Base-by-base conservation (phyloP, 306 rosid species). In the Clitoria ternatea region DNA sequence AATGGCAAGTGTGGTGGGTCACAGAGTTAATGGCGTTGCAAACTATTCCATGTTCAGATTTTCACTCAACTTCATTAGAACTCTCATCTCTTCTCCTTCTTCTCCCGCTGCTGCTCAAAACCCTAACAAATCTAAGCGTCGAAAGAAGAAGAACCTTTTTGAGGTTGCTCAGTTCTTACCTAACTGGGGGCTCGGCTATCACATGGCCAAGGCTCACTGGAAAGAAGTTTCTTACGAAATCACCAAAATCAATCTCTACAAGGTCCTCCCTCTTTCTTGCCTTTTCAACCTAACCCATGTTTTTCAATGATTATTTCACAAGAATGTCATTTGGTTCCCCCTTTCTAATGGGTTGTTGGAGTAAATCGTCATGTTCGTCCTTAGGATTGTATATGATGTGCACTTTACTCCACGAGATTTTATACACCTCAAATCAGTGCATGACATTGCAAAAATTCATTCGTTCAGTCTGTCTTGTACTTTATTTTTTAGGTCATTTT, bases 131-230 rank as follows among this genome's bases (percentile, higher is more conserved):
- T 82, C 82, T 23, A 91, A 87, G 79, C 88, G 91, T 78, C 86
- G 80, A 83, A 94, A 91, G 83, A 88, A 87, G 96, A 90, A 91
- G 85, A 94, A 94, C 75, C 81, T 95, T 42, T 91, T 95, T 70
- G 99, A 95, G 78, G 92, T 95, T 36, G 86, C 90, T 64, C 97
- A 89, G 83, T 95, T 89, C 61, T 64, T 95, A 20, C 97, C 99
- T 55, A 87, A 78, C 53, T 95, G 97, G 97, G 99, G 97, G 61
- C 61, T 95, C 14, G 96, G 99, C 4, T 86, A 86, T 65, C 97
- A 87, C 74, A 82, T 95, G 92, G 96, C 96, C 49, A 95, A 95
- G 81, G 74, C 84, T 60, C 99, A 95, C 49, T 95, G 99, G 97
- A 65, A 80, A 0, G 91, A 87, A 4, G 88, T 89, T 66, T 87